These are phyloP conservation scores for Brassica carinata DNA, from an alignment of 345 rosid species.

Conservation along the genomic window DNA sequence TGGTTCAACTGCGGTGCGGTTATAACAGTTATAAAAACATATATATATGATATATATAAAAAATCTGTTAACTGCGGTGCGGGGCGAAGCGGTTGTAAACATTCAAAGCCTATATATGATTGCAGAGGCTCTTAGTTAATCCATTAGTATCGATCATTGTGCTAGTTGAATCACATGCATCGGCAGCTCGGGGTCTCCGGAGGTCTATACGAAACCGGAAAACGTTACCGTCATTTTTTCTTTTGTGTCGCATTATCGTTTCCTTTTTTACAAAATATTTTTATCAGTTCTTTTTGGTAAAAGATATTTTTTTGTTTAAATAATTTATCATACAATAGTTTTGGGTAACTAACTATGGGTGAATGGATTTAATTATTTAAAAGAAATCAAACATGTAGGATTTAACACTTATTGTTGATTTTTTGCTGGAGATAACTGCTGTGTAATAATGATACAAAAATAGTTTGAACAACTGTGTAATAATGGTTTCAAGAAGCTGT, in stretches of 20 bases:
- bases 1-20: too few species aligned
- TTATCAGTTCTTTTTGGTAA: too few species aligned
- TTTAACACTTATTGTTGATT: background rate
- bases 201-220: background rate
- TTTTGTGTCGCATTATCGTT: too few species aligned
- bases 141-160: background rate
- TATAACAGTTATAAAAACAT: too few species aligned
- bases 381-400: background rate
- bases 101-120: too few species aligned
- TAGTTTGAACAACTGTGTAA: background rate
- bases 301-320: background rate
- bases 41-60: too few species aligned
- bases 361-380: background rate
- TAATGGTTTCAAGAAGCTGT: slow-evolving; percentile 2
- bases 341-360: background rate
- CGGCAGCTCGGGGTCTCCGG: background rate
- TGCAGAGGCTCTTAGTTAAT: background rate
- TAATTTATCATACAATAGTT: background rate
- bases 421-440: too few species aligned
- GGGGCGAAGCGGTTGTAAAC: too few species aligned
- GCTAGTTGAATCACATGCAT: background rate
- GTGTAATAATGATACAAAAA: background rate
- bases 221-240: background rate
- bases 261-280: background rate
- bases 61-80: too few species aligned